A percentile compares a stretch with the other conserved stretches of the same genome.
Evolutionary conservation across 768 basidiomycete species (phyloP).

Genomic region (Coprinellus aureogranulatus): DNA sequence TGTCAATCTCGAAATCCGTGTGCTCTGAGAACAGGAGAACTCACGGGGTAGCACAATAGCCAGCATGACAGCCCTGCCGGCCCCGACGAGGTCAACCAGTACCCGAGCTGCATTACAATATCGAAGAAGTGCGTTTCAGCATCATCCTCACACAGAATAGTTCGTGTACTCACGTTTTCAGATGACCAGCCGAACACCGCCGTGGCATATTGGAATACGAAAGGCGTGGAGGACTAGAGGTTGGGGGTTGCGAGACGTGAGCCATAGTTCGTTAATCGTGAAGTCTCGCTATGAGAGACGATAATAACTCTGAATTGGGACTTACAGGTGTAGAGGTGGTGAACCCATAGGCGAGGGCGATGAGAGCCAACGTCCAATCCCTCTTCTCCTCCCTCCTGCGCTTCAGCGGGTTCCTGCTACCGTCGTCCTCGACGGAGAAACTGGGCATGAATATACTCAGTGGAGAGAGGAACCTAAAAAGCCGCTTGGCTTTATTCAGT

Average conservation of each 20-base stretch:
- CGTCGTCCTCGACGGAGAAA: slow-evolving; percentile 21
- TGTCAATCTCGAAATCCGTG: background rate
- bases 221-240: slow-evolving; percentile 55
- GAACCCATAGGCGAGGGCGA: slow-evolving; percentile 54
- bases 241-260: no score
- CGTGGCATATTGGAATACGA: slow-evolving; percentile 65
- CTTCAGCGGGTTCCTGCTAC: slow-evolving; percentile 37
- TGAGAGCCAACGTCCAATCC: slow-evolving; percentile 65
- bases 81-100: slow-evolving; percentile 59
- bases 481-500: slow-evolving; percentile 41
- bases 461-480: slow-evolving; percentile 69
- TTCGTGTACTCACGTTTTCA: slow-evolving; percentile 50
- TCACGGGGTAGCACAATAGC: slow-evolving; percentile 60
- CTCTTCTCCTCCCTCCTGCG: slow-evolving; percentile 31
- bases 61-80: slow-evolving; percentile 53
- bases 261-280: no score
- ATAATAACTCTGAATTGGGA: no score
- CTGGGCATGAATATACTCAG: slow-evolving; percentile 62
- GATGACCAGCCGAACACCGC: slow-evolving; percentile 64
- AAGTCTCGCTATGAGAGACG: no score
- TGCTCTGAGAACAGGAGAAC: no score
- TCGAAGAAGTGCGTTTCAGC: no score
- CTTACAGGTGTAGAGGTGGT: slow-evolving; percentile 47
- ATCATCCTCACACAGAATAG: background rate
- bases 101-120: slow-evolving; percentile 52